A percentile compares a stretch with the other conserved stretches of the same genome.
phyloP scores from a whole-genome alignment of 2,329 filamentous ascomycete species.

The Diaporthe sp. region DNA sequence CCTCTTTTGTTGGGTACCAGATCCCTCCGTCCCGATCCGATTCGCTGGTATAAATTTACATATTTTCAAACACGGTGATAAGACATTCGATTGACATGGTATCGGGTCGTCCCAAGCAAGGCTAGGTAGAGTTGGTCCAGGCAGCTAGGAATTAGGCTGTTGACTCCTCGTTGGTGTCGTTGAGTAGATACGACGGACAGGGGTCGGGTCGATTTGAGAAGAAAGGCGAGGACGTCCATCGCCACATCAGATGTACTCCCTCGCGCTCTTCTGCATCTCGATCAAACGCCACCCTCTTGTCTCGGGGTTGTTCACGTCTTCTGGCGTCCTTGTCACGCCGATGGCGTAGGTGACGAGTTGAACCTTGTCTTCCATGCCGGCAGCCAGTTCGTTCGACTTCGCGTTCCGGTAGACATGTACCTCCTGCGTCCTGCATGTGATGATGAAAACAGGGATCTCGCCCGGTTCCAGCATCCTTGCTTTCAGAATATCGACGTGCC shows the following conservation, averaged over 20 bases:
- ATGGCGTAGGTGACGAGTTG: slow-evolving; percentile 99
- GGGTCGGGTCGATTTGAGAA: neutral
- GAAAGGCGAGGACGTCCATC: neutral
- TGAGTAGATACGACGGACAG: neutral
- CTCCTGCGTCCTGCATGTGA: slow-evolving; percentile 96
- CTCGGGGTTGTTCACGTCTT: slow-evolving; percentile 97
- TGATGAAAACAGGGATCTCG: slow-evolving; percentile 95
- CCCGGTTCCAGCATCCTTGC: slow-evolving; percentile 87
- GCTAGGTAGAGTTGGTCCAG: neutral
- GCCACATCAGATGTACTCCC: slow-evolving; percentile 76
- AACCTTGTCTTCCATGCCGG: slow-evolving; percentile 98
- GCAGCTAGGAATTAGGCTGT: neutral
- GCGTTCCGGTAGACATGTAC: slow-evolving; percentile 96
- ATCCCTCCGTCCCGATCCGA: slow-evolving; percentile 3
- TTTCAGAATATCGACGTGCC: slow-evolving; percentile 89
- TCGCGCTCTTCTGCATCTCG: slow-evolving; percentile 97
- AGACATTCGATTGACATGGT: slow-evolving; percentile 6
- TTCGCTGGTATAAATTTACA: slow-evolving; percentile 36
- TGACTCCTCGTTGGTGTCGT: neutral
- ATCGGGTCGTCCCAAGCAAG: neutral
- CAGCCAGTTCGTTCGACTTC: slow-evolving; percentile 90
- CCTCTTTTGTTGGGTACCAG: slow-evolving; percentile 17
- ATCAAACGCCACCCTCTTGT: slow-evolving; percentile 97
- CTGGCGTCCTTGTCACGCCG: slow-evolving; percentile 91
- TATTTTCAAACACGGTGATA: slow-evolving; percentile 16